Percentiles rank a stretch among this genome's conserved stretches.
Evolutionary conservation across 2,329 filamentous ascomycete genomes (phyloP).

Genomic region (Aaosphaeria pasadenensis): DNA sequence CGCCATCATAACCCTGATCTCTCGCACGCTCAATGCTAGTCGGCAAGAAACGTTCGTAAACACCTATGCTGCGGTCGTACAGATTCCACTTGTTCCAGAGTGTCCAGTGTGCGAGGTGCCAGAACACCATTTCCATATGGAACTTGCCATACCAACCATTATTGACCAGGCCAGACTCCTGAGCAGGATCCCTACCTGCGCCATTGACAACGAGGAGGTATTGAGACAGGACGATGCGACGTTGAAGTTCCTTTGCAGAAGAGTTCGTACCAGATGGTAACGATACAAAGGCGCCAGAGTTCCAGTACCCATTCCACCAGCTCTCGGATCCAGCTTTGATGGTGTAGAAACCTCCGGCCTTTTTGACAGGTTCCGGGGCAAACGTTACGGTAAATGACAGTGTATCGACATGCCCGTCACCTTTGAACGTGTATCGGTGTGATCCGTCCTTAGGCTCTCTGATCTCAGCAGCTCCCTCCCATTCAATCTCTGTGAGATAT

Average conservation of each 20-base stretch:
- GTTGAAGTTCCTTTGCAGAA: constrained; percentile 50
- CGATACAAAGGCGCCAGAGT: constrained; percentile 52
- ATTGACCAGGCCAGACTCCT: constrained; percentile 51
- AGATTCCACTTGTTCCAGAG: constrained; percentile 50
- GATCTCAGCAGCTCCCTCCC: constrained; percentile 34
- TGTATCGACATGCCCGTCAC: constrained; percentile 20
- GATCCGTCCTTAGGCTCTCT: constrained; percentile 32
- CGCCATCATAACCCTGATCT: constrained; percentile 41
- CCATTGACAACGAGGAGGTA: constrained; percentile 54
- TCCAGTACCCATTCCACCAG: constrained; percentile 53
- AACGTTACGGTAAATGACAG: constrained; percentile 25
- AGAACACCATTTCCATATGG: constrained; percentile 55
- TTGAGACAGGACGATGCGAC: constrained; percentile 53
- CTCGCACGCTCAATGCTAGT: constrained; percentile 34
- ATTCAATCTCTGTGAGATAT: constrained; percentile 42
- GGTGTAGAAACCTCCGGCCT: constrained; percentile 23
- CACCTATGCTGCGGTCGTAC: constrained; percentile 46
- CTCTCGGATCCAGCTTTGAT: constrained; percentile 30
- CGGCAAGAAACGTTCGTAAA: constrained; percentile 48
- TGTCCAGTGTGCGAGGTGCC: constrained; percentile 52
- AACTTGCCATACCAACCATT: constrained; percentile 58
- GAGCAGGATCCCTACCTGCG: constrained; percentile 48
- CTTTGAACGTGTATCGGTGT: constrained; percentile 45
- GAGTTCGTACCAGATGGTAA: constrained; percentile 38
- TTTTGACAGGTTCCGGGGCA: constrained; percentile 24